phyloP scores from a whole-genome alignment of 208 protist genomes.

The Vickermania spadyakhi region DNA sequence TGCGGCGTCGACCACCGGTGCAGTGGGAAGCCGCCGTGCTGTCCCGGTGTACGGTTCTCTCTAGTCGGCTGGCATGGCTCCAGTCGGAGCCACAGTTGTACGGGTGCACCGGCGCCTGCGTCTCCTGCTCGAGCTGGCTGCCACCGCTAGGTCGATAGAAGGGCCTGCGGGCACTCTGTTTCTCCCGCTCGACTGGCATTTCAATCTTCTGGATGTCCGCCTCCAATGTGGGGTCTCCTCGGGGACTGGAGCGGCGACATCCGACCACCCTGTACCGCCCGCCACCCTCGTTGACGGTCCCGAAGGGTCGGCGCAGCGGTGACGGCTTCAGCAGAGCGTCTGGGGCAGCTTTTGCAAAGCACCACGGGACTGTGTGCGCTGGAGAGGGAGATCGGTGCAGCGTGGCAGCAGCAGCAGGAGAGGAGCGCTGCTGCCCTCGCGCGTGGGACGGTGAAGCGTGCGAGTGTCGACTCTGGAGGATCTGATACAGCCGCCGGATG shows the following conservation, averaged over 20 bases:
- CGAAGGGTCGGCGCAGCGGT: constrained; percentile 40
- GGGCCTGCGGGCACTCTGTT: too few relatives aligned
- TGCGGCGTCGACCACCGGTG: too few relatives aligned
- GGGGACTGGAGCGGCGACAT: constrained; percentile 17
- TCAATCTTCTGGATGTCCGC: too few relatives aligned
- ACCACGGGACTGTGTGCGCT: constrained; percentile 27
- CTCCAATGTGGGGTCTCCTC: too few relatives aligned
- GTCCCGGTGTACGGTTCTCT: too few relatives aligned
- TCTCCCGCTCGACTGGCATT: too few relatives aligned
- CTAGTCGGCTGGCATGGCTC: too few relatives aligned
- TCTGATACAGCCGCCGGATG: constrained; percentile 1
- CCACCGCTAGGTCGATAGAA: too few relatives aligned
- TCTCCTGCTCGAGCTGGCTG: too few relatives aligned
- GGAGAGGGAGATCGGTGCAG: not conserved
- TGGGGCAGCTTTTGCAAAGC: constrained; percentile 16
- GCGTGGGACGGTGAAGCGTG: not conserved
- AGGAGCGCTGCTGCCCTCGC: not conserved
- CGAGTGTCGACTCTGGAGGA: constrained; percentile 2
- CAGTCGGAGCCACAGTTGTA: too few relatives aligned
- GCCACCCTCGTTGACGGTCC: constrained; percentile 48
- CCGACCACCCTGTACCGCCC: constrained; percentile 20
- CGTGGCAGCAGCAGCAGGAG: not conserved
- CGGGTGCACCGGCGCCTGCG: too few relatives aligned
- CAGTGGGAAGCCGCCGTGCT: too few relatives aligned
- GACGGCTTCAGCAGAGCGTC: constrained; percentile 20